Percentiles rank a stretch among this genome's conserved stretches.
Evolutionary conservation across 2,329 filamentous ascomycete genomes (phyloP).

Genomic region (Verticillium nubilum): DNA sequence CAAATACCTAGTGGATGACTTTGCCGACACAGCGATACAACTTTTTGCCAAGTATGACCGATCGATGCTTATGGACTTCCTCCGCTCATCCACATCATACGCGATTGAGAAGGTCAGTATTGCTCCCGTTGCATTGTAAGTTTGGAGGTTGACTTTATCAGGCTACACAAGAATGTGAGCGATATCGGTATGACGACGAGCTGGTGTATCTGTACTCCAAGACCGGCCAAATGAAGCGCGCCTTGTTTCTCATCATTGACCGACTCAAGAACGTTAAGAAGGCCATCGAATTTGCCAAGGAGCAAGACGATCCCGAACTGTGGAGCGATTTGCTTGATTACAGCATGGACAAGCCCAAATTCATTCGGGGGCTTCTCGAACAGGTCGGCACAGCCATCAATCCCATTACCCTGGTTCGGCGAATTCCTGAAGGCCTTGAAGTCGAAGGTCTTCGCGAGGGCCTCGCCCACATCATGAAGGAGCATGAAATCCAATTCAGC

Average conservation of each 20-base stretch:
- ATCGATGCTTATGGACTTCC: conserved; percentile 75
- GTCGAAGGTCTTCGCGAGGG: conserved; percentile 88
- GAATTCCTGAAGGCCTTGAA: conserved; percentile 89
- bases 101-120: conserved; percentile 67
- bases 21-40: conserved; percentile 80
- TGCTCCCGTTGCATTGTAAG: not conserved
- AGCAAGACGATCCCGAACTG: conserved; percentile 83
- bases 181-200: conserved; percentile 76
- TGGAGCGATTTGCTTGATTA: conserved; percentile 95
- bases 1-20: conserved; percentile 70
- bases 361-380: conserved; percentile 86
- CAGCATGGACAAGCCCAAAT: conserved; percentile 94
- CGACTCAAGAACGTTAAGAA: conserved; percentile 86
- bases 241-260: conserved; percentile 88
- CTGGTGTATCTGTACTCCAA: conserved; percentile 95
- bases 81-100: conserved; percentile 81
- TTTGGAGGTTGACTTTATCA: conserved; percentile 14
- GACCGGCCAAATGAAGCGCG: conserved; percentile 88
- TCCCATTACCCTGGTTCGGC: conserved; percentile 80
- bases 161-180: conserved; percentile 75
- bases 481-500: conserved; percentile 91
- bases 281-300: conserved; percentile 90
- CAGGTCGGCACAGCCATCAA: conserved; percentile 93
- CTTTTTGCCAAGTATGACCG: conserved; percentile 84
- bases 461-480: conserved; percentile 83